Evolutionary conservation across 1,139 yeast species (phyloP).

Genomic region (Hyphopichia buzzinii): DNA sequence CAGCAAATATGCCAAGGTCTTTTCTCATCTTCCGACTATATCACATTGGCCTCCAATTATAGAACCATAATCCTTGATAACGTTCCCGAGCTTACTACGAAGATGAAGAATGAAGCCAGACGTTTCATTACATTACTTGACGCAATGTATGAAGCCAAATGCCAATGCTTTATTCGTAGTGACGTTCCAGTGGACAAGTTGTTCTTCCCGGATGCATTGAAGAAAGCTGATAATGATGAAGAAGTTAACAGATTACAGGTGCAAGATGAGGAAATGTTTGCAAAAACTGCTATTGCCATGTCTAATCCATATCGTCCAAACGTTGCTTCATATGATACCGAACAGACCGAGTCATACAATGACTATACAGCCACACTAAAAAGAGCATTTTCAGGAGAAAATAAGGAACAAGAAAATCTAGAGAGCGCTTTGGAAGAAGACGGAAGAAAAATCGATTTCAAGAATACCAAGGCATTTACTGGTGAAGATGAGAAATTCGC

Average conservation of each 20-base stretch:
- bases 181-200: constrained; percentile 50
- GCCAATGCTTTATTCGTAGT: constrained; percentile 53
- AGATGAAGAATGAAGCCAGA: constrained; percentile 66
- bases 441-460: constrained; percentile 30
- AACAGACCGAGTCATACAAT: constrained; percentile 33
- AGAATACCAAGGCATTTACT: constrained; percentile 57
- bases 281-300: constrained; percentile 60
- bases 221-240: constrained; percentile 11
- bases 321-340: constrained; percentile 56
- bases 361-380: constrained; percentile 19
- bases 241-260: constrained; percentile 37
- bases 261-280: constrained; percentile 68
- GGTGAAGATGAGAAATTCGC: constrained; percentile 82
- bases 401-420: constrained; percentile 3
- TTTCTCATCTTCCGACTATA: constrained; percentile 67
- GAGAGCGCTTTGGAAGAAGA: constrained; percentile 4
- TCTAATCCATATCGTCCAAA: constrained; percentile 70
- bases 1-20: constrained; percentile 56
- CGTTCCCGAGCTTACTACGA: constrained; percentile 58
- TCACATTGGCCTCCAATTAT: constrained; percentile 60
- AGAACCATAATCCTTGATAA: constrained; percentile 57
- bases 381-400: constrained; percentile 4
- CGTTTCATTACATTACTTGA: constrained; percentile 65
- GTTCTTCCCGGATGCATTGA: constrained; percentile 54
- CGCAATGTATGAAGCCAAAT: constrained; percentile 66